Evolutionary conservation across 192 early-diverging fungal species (phyloP), one percentile per base, ranked within the genome.

Genomic region (Backusella tuberculispora): DNA sequence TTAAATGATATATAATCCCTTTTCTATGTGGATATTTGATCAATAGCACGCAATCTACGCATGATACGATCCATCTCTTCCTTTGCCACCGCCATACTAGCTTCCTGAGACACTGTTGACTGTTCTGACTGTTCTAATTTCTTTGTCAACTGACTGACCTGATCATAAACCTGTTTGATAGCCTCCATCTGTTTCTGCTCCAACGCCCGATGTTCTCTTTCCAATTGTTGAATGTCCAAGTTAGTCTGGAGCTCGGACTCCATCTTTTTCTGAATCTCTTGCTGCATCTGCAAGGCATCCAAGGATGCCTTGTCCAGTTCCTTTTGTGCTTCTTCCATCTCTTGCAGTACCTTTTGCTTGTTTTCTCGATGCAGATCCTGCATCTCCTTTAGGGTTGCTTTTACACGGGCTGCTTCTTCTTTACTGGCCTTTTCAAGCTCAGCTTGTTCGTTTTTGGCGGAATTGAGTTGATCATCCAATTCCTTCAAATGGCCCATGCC

Each of bases 401-500:
- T 68, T 41, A 81, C 74, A 7, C 73, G 53, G 34, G 71, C 43
- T 17, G 77, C 77, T 34, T 77, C 76, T 42, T 71, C 66, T 38
- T 76, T 56, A 7, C 69, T 73, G 24, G 24, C 45, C 24, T 72
- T 46, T 50, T 77, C 73, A 6, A 76, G 42, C 17, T 66, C 60
- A 21, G 71, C 73, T 38, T 76, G 72, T 15, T 74, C 69, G 15
- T 71, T 26, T 60, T 81, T 77, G 42, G 80, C 80, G n/a, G 46
- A 64, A 21, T 60, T 50, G 21, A 78, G 45, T 24, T 81, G 73
- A 50, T 81, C 76, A n/a, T 81, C 80, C 13, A 81, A 26, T 44
- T 63, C 69, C 40, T 81, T 73, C n/a, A 81, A 43, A 26, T 72
- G 75, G 2, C 73, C 76, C 73, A 81, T 77, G 0, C 80, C 80